A percentile compares a stretch with the other conserved stretches of the same genome.
Evolutionary conservation across 192 early-diverging fungal species (phyloP).

Genomic region (Glomus cerebriforme): DNA sequence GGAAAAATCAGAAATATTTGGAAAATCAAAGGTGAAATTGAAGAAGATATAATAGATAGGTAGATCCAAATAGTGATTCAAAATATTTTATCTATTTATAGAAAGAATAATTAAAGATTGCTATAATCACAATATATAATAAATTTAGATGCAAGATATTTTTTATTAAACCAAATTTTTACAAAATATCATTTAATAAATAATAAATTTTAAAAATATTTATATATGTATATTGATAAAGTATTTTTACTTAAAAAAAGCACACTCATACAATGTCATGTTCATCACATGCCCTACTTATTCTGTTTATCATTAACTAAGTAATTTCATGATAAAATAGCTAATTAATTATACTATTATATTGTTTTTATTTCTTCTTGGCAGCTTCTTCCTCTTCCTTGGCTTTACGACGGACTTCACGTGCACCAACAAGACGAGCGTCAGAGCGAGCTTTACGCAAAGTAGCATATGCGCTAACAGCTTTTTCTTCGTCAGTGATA

Average conservation of each 20-base stretch:
- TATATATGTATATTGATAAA: too few species aligned
- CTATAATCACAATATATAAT: too few species aligned
- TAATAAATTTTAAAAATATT: too few species aligned
- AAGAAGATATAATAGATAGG: neutral
- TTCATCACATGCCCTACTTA: too few species aligned
- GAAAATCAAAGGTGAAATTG: slow-evolving; percentile 13
- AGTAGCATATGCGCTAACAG: slow-evolving; percentile 62
- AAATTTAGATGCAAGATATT: too few species aligned
- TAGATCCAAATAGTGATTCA: neutral
- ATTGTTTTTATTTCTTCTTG: slow-evolving; percentile 60
- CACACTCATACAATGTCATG: too few species aligned
- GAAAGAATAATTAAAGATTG: neutral
- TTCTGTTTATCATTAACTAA: too few species aligned
- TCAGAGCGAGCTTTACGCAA: slow-evolving; percentile 80
- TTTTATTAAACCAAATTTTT: too few species aligned
- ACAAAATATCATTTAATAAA: too few species aligned
- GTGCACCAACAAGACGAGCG: slow-evolving; percentile 72
- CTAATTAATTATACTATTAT: too few species aligned
- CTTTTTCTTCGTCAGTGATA: slow-evolving; percentile 57
- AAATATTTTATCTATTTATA: neutral
- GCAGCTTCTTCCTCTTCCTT: slow-evolving; percentile 83
- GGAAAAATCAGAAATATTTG: slow-evolving; percentile 54
- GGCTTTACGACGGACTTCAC: slow-evolving; percentile 77
- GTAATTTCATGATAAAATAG: too few species aligned
- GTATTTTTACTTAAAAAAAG: too few species aligned